Conservation (phyloP, 2,329 filamentous ascomycete species). For the Cytospora leucostoma region DNA sequence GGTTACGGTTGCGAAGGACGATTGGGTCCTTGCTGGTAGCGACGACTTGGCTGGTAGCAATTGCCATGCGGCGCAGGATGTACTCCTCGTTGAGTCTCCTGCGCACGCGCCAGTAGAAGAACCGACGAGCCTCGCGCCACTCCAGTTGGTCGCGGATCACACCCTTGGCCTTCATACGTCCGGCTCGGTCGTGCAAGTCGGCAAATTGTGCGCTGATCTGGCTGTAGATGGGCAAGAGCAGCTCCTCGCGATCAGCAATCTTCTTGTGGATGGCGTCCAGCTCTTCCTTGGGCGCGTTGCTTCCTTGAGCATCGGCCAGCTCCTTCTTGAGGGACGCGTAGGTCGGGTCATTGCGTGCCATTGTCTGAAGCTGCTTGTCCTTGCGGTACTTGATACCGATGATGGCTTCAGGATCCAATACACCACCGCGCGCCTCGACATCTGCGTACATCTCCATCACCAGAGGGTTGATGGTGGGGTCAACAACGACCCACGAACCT, state of each 20-base stretch:
- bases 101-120: slow-evolving; percentile 99
- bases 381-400: slow-evolving; percentile 98
- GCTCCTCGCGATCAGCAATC: slow-evolving; percentile 83
- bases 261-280: slow-evolving; percentile 77
- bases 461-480: slow-evolving; percentile 95
- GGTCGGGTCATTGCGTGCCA: slow-evolving; percentile 85
- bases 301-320: slow-evolving; percentile 56
- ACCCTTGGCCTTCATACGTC: slow-evolving; percentile 97
- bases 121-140: slow-evolving; percentile 88
- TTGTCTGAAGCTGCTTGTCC: slow-evolving; percentile 95
- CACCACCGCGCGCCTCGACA: slow-evolving; percentile 90
- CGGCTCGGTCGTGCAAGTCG: slow-evolving; percentile 93
- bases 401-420: slow-evolving; percentile 96
- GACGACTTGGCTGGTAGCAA: slow-evolving; percentile 39
- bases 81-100: slow-evolving; percentile 96
- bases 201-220: slow-evolving; percentile 97
- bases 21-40: slow-evolving; percentile 47
- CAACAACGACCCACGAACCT: slow-evolving; percentile 98
- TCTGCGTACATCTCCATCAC: slow-evolving; percentile 99
- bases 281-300: slow-evolving; percentile 70
- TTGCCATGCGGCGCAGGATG: slow-evolving; percentile 84
- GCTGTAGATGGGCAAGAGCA: slow-evolving; percentile 86
- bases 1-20: slow-evolving; percentile 62
- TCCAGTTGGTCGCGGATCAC: slow-evolving; percentile 81
- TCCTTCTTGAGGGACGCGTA: slow-evolving; percentile 85